A percentile compares a stretch with the other conserved stretches of the same genome.
Conservation (phyloP, 192 early-diverging fungal genomes). For the Coemansia sp. region DNA sequence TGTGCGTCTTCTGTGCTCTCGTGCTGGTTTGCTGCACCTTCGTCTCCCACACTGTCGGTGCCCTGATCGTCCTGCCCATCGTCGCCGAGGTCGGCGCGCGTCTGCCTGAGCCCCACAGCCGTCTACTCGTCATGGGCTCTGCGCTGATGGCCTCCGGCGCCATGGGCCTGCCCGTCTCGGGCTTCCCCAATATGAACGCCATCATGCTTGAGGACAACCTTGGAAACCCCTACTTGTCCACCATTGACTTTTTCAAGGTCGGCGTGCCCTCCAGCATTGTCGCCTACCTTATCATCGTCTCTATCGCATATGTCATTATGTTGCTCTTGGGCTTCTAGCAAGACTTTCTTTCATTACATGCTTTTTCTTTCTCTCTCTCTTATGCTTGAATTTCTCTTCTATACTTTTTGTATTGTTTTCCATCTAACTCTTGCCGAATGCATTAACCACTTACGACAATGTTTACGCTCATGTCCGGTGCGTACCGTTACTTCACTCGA, state of each 20-base stretch:
- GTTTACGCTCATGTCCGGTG: conserved; percentile 89
- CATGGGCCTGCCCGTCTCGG: conserved; percentile 90
- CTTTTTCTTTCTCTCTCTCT: neutral
- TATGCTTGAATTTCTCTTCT: neutral
- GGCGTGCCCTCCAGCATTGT: conserved; percentile 76
- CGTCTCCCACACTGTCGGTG: conserved; percentile 93
- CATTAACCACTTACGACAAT: conserved; percentile 48
- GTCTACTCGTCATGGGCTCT: conserved; percentile 78
- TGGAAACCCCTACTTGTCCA: conserved; percentile 79
- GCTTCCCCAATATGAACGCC: conserved; percentile 98
- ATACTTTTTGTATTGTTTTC: neutral
- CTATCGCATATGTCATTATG: conserved; percentile 79
- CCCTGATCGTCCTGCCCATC: conserved; percentile 94
- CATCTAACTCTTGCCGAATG: neutral
- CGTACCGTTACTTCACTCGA: conserved; percentile 84
- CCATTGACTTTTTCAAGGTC: conserved; percentile 79
- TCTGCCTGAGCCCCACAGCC: conserved; percentile 74
- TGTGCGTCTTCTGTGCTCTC: conserved; percentile 74
- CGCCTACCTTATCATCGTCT: conserved; percentile 68
- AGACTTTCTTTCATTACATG: neutral
- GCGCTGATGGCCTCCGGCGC: conserved; percentile 86
- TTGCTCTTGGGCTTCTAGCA: conserved; percentile 56
- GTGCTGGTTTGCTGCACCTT: conserved; percentile 87
- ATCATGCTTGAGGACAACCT: conserved; percentile 87
- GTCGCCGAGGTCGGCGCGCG: conserved; percentile 82